These are phyloP conservation scores for Tetracladium marchalianum DNA, from an alignment of 495 filamentous ascomycete species.

Conservation along the genomic window DNA sequence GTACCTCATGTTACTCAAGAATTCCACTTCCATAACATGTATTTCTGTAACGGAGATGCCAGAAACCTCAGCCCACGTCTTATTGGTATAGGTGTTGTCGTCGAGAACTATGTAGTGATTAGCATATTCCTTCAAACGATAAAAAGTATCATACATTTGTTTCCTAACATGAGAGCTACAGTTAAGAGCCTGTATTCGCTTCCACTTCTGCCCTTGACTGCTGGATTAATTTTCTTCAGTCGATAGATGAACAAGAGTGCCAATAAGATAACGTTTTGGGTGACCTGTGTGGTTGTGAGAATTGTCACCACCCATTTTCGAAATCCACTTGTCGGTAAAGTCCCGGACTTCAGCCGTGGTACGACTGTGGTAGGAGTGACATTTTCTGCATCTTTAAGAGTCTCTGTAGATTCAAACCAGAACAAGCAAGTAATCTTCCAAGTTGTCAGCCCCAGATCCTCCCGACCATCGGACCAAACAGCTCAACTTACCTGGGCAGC, in stretches of 20 bases:
- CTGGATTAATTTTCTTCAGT: constrained; percentile 79
- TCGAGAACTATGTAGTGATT: constrained; percentile 57
- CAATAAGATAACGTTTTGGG: constrained; percentile 88
- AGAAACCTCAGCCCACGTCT: constrained; percentile 98
- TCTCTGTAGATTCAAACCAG: constrained; percentile 90
- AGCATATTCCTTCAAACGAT: constrained; percentile 1
- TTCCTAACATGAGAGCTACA: constrained; percentile 94
- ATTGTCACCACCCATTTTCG: constrained; percentile 90
- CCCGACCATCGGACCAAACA: not conserved
- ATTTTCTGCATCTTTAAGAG: constrained; percentile 63
- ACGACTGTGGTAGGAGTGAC: constrained; percentile 38
- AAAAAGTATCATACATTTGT: constrained; percentile 65
- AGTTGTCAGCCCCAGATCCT: not conserved
- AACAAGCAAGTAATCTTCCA: constrained; percentile 86
- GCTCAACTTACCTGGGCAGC: constrained; percentile 59
- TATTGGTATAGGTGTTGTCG: constrained; percentile 99
- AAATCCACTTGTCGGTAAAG: constrained; percentile 69
- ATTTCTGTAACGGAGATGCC: constrained; percentile 91
- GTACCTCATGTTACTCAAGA: constrained; percentile 97
- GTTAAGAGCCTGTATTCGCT: constrained; percentile 95
- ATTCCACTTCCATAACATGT: constrained; percentile 99
- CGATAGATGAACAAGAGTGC: constrained; percentile 90
- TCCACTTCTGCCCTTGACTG: constrained; percentile 78
- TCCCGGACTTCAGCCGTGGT: constrained; percentile 52
- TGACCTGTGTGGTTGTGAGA: constrained; percentile 89